Base-by-base conservation (phyloP, 1,284 basidiomycete genomes). In the Agaricales sp. region DNA sequence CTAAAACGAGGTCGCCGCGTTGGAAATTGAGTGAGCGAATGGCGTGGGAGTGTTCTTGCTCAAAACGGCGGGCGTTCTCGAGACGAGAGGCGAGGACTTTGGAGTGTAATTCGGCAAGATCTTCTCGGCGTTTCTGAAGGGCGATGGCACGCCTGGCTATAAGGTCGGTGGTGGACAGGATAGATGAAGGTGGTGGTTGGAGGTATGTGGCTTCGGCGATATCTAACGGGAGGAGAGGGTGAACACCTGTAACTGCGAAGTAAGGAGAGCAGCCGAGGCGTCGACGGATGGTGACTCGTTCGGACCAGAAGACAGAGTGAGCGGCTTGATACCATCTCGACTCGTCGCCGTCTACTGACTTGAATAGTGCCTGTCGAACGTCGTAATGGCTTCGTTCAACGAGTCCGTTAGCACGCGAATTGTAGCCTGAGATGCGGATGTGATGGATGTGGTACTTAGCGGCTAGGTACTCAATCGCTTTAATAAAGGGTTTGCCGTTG, bases 401-500 rank as follows among this genome's bases (percentile, higher is more conserved):
- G 0, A 62, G 49, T 0, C 68, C 60, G 47, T 70, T 68, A 0
- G 57, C 62, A 4, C 59, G 58, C 0, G 63, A 69, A 35, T 68
- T 69, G 50, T 70, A 70, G 0, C 55, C 54, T 0, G 61, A 64
- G n/a, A 69, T 67, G 1, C 53, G 25, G 23, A 69, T 66, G 4
- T 66, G 63, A 0, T 24, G 13, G 4, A 70, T 61, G 1, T 52
- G 41, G 47, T 66, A 69, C 1, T 50, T 47, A 3, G 48, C 35
- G 0, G 49, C 43, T 0, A 68, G 51, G 6, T 53, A 41, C 0
- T 56, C 50, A 8, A 63, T 16, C 0, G 62, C 67, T 4, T 49
- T 52, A 0, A 65, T 20, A 14, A 63, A 63, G 0, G 58, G 30
- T 12, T 11, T 37, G 30, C 30, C 30, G 16, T 37, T 37, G 30